phyloP scores from a whole-genome alignment of 2,329 filamentous ascomycete species.

The Ophiocordyceps polyrhachis-furcata region DNA sequence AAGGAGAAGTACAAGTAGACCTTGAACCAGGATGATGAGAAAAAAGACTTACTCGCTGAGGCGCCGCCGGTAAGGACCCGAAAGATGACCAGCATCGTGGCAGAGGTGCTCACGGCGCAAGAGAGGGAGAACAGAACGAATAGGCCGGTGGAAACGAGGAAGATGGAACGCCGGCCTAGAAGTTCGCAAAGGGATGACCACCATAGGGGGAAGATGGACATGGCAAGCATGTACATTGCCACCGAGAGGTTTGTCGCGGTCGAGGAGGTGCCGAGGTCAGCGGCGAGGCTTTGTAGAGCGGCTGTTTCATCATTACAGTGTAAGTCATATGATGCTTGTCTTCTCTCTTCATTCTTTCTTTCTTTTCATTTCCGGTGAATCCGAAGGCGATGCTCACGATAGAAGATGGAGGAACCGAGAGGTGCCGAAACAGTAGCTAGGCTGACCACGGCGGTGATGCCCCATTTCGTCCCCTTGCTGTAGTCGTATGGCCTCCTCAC shows the following conservation, averaged over 20 bases:
- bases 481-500: constrained; percentile 62
- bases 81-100: constrained; percentile 62
- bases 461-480: constrained; percentile 59
- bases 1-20: no score
- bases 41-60: constrained; percentile 31
- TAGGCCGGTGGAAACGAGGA: constrained; percentile 53
- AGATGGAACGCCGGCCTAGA: constrained; percentile 58
- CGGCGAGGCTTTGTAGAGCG: constrained; percentile 43
- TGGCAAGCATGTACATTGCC: constrained; percentile 63
- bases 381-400: no score
- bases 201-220: constrained; percentile 75
- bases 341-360: no score
- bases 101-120: constrained; percentile 48
- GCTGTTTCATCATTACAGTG: no score
- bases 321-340: no score
- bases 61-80: constrained; percentile 57
- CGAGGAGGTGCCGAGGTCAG: constrained; percentile 39
- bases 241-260: constrained; percentile 59
- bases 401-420: constrained; percentile 68
- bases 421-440: constrained; percentile 61
- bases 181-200: constrained; percentile 69
- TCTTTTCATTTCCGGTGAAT: no score
- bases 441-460: constrained; percentile 60
- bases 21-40: no score
- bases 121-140: constrained; percentile 55